Percentiles rank a stretch among this genome's conserved stretches.
Conservation (phyloP, 2,329 filamentous ascomycete genomes). For the Penicillium freii region DNA sequence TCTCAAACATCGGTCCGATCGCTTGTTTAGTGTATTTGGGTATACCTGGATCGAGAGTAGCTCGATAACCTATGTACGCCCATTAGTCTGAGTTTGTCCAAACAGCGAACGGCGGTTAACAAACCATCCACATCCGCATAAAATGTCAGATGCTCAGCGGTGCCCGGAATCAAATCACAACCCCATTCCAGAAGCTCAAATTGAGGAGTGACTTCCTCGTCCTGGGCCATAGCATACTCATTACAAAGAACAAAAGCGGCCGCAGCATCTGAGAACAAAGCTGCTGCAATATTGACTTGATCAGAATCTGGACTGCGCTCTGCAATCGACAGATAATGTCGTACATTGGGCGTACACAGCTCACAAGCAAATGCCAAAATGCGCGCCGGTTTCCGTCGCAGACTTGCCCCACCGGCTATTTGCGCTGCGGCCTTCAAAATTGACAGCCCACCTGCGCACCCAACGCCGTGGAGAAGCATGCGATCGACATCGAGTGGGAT, state of each 20-base stretch:
- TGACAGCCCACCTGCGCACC: conserved; percentile 64
- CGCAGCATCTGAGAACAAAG: conserved; percentile 3
- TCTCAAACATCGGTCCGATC: neutral
- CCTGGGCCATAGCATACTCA: neutral
- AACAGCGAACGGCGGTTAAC: neutral
- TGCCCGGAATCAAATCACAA: neutral
- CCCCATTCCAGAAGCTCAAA: conserved; percentile 2
- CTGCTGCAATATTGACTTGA: neutral
- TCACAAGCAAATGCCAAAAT: conserved; percentile 60
- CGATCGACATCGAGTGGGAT: conserved; percentile 61
- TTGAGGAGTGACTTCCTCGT: neutral
- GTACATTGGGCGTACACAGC: conserved; percentile 4
- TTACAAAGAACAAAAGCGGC: conserved; percentile 1
- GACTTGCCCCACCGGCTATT: conserved; percentile 62
- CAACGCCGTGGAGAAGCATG: conserved; percentile 64
- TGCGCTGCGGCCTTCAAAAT: conserved; percentile 64
- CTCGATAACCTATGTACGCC: neutral
- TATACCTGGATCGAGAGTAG: neutral
- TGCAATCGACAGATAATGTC: neutral
- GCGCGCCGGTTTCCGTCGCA: conserved; percentile 59
- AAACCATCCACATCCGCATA: neutral
- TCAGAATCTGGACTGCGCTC: neutral
- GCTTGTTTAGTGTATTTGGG: neutral
- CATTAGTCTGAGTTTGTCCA: too few relatives aligned
- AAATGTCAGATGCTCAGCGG: neutral